Evolutionary conservation across 371 early-diverging fungal species (phyloP).

Genomic region (Batkoa obscura): DNA sequence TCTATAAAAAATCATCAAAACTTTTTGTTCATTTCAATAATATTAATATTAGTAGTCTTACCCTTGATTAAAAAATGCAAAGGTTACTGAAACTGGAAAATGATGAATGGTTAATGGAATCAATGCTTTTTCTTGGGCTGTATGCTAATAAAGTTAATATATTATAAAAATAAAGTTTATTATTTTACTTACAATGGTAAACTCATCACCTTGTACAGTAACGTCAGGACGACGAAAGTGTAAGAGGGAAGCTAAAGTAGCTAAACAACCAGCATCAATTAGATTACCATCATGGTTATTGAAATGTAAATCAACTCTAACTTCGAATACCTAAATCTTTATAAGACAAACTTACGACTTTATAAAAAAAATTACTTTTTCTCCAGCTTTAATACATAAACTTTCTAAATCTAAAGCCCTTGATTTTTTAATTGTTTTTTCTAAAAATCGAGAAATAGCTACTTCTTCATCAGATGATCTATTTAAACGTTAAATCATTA

Average conservation of each 20-base stretch:
- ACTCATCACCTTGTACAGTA: constrained; percentile 72
- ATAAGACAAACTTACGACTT: neutral
- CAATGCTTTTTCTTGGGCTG: constrained; percentile 63
- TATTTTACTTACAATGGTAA: constrained; percentile 50
- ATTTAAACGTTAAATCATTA: constrained; percentile 1
- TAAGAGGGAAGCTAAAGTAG: constrained; percentile 70
- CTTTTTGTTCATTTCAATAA: neutral
- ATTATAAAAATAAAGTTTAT: neutral
- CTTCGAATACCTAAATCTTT: constrained; percentile 56
- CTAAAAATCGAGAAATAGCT: constrained; percentile 59
- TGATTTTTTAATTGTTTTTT: constrained; percentile 63
- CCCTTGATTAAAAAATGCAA: constrained; percentile 77
- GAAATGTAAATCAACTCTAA: constrained; percentile 78
- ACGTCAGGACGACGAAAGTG: constrained; percentile 90
- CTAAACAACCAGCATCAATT: constrained; percentile 76
- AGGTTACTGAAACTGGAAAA: constrained; percentile 78
- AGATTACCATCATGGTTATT: constrained; percentile 87
- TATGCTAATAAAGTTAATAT: constrained; percentile 33
- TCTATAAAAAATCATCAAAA: constrained; percentile 14
- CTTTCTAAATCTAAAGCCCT: constrained; percentile 93
- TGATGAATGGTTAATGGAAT: constrained; percentile 88
- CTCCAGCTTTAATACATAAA: constrained; percentile 84
- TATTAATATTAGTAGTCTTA: constrained; percentile 12
- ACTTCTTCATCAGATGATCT: constrained; percentile 65
- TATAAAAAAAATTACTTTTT: constrained; percentile 52